phyloP scores from a whole-genome alignment of 176 grass and related monocot species.

The Cenchrus fungigraminus region DNA sequence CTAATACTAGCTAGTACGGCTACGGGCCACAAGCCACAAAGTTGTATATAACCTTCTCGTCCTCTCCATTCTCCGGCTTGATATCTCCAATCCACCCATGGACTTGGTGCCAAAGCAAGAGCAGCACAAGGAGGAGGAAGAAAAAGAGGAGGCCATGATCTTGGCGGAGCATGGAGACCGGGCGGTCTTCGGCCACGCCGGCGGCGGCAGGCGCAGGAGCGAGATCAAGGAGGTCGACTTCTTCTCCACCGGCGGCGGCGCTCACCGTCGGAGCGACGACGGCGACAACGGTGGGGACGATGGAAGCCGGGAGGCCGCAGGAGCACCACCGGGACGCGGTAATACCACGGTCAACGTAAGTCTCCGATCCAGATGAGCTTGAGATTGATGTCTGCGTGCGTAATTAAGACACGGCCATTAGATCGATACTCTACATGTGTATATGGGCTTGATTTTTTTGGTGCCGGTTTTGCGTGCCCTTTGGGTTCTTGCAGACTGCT shows the following conservation, averaged over 20 bases:
- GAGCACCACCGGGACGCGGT: not conserved
- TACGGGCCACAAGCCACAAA: not conserved
- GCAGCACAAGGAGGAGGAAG: not conserved
- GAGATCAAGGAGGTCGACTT: conserved; percentile 59
- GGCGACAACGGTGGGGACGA: not conserved
- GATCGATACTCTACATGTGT: not conserved
- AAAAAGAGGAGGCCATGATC: not conserved
- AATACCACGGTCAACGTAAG: conserved; percentile 48
- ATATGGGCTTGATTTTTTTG: conserved; percentile 1
- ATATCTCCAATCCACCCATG: conserved; percentile 19
- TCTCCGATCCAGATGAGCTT: not conserved
- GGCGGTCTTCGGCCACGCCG: not conserved
- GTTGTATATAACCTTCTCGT: conserved; percentile 13
- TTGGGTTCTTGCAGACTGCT: conserved; percentile 28
- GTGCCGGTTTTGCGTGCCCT: not conserved
- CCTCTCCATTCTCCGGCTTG: not conserved
- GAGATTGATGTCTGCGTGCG: not conserved
- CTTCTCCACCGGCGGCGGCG: conserved; percentile 24
- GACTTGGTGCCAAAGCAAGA: conserved; percentile 27
- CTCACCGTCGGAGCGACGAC: not conserved
- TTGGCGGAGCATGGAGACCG: not conserved
- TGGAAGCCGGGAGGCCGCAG: not conserved
- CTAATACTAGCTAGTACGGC: conserved; percentile 5
- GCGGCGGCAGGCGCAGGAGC: not conserved
- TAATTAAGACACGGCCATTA: not conserved